phyloP scores from a whole-genome alignment of 768 basidiomycete species.

The Nidula microcarpa region DNA sequence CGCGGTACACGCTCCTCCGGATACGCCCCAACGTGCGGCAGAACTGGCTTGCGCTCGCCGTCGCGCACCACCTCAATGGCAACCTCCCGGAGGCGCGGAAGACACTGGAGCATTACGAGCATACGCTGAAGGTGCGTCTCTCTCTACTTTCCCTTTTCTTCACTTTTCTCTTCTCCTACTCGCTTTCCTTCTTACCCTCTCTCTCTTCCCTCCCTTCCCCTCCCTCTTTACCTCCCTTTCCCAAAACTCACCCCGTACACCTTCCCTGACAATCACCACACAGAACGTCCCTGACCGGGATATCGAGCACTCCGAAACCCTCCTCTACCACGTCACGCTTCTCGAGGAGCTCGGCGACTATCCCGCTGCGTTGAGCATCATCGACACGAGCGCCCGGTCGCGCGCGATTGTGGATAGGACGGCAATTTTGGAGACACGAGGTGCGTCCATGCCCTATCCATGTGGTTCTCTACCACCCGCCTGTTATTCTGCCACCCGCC shows the following conservation, averaged over 20 bases:
- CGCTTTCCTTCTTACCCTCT: neutral
- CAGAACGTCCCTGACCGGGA: conserved; percentile 79
- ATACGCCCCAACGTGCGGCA: conserved; percentile 79
- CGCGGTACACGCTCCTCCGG: conserved; percentile 75
- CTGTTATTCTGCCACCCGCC: no score
- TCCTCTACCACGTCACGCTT: conserved; percentile 72
- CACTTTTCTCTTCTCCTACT: no score
- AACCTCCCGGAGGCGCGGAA: conserved; percentile 67
- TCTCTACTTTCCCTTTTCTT: neutral
- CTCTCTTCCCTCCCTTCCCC: neutral
- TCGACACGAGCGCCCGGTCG: conserved; percentile 64
- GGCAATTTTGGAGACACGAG: conserved; percentile 64
- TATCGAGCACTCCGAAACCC: conserved; percentile 77
- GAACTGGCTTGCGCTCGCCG: conserved; percentile 87
- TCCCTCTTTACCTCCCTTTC: neutral
- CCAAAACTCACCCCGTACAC: neutral
- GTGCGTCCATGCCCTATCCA: conserved; percentile 25
- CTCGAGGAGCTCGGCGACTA: conserved; percentile 72
- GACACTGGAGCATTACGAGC: conserved; percentile 70
- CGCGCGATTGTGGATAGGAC: conserved; percentile 70
- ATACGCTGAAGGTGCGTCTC: conserved; percentile 63
- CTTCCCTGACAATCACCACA: neutral
- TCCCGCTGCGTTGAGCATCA: conserved; percentile 53
- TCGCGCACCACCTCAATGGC: conserved; percentile 84
- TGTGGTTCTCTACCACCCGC: neutral